Conservation (phyloP, 495 filamentous ascomycete genomes). For the Penicillium taxi region DNA sequence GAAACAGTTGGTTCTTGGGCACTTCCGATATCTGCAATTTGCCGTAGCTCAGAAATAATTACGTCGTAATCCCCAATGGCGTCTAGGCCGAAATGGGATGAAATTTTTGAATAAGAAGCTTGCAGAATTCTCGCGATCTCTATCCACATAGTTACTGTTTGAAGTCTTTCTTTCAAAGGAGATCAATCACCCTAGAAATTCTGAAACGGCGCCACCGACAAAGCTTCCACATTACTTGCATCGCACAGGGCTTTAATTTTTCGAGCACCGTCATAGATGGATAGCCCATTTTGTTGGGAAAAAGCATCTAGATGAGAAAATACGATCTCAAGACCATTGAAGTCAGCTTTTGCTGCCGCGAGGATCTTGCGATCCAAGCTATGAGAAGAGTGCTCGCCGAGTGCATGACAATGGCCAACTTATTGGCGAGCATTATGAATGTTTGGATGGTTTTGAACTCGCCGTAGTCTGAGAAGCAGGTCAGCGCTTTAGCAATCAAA, state of each 20-base stretch:
- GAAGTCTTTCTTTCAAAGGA: slow-evolving; percentile 47
- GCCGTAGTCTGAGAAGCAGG: no score
- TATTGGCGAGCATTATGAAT: slow-evolving; percentile 46
- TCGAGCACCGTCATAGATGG: slow-evolving; percentile 48
- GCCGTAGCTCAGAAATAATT: slow-evolving; percentile 55
- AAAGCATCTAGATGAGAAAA: slow-evolving; percentile 57
- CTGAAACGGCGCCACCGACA: slow-evolving; percentile 66
- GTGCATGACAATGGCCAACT: slow-evolving; percentile 51
- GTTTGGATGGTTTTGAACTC: no score
- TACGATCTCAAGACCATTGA: slow-evolving; percentile 61
- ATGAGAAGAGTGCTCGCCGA: slow-evolving; percentile 58
- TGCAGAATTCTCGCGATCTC: slow-evolving; percentile 47
- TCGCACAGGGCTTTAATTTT: slow-evolving; percentile 46
- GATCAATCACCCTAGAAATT: slow-evolving; percentile 58
- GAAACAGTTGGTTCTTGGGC: slow-evolving; percentile 39
- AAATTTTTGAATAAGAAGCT: slow-evolving; percentile 60
- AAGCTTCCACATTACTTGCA: slow-evolving; percentile 42
- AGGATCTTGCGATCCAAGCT: slow-evolving; percentile 52
- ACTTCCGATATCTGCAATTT: slow-evolving; percentile 49
- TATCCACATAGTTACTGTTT: slow-evolving; percentile 60
- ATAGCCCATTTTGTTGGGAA: slow-evolving; percentile 26
- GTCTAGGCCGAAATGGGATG: slow-evolving; percentile 51
- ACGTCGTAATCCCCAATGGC: slow-evolving; percentile 45
- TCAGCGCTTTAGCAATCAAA: no score
- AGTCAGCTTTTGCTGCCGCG: slow-evolving; percentile 51